Conservation (phyloP, 2,329 filamentous ascomycete species). For the Colletotrichum liriopes region DNA sequence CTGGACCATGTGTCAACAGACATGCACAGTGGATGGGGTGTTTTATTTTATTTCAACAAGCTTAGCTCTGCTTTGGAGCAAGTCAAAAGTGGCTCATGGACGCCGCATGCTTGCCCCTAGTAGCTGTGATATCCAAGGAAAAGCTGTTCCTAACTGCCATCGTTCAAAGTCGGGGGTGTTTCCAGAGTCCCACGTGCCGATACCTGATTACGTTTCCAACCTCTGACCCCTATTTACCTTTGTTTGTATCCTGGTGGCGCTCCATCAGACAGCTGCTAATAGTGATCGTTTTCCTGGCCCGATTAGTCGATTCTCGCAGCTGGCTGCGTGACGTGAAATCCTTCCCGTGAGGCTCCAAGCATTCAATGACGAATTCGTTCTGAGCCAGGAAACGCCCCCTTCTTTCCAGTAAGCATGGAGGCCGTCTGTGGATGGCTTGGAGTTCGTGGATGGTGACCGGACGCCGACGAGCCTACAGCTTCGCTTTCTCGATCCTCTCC, state of each 20-base stretch:
- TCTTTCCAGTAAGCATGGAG: not conserved
- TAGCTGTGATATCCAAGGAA: not conserved
- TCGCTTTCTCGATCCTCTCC: slow-evolving; percentile 64
- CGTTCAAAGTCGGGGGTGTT: not conserved
- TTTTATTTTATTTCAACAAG: not conserved
- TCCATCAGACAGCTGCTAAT: not conserved
- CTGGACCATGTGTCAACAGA: not conserved
- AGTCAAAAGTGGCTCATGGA: not conserved
- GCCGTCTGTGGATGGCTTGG: not conserved
- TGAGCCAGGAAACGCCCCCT: not conserved
- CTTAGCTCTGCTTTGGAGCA: not conserved
- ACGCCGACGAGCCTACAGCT: slow-evolving; percentile 51
- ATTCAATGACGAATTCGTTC: not conserved
- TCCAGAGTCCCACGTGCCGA: not conserved
- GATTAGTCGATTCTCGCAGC: not conserved
- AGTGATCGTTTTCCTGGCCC: not conserved
- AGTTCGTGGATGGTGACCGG: not conserved
- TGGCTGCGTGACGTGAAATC: not conserved
- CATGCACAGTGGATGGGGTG: not conserved
- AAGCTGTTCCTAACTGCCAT: not conserved
- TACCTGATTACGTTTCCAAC: not conserved
- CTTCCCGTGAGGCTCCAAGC: not conserved
- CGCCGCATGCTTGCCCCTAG: not conserved
- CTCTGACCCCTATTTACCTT: not conserved
- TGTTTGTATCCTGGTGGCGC: not conserved